Conservation (phyloP, 2,329 filamentous ascomycete species). For the Cytospora mali region DNA sequence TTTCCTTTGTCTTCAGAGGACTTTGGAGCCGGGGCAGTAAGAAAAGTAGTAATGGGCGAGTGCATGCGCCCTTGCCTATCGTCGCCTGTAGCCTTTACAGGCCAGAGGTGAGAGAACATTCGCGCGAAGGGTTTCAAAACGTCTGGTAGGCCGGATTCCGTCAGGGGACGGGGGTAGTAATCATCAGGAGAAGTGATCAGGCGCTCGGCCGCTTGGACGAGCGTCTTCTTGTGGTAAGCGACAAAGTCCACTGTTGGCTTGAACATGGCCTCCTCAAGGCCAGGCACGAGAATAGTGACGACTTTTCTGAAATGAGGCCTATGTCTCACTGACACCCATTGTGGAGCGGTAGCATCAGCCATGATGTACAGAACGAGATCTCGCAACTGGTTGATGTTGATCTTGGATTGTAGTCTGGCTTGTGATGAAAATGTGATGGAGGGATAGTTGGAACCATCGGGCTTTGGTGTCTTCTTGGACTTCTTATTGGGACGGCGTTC, state of each 20-base stretch:
- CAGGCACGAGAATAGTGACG: conserved; percentile 89
- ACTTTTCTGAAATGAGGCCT: conserved; percentile 73
- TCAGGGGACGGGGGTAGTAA: conserved; percentile 59
- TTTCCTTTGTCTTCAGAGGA: conserved; percentile 65
- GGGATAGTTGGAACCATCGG: conserved; percentile 60
- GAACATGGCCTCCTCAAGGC: conserved; percentile 89
- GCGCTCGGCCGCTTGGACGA: conserved; percentile 38
- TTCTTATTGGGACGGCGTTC: conserved; percentile 57
- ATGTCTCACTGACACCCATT: conserved; percentile 66
- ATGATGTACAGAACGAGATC: conserved; percentile 68
- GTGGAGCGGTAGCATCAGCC: conserved; percentile 64
- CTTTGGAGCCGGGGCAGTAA: conserved; percentile 73
- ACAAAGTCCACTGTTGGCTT: conserved; percentile 58
- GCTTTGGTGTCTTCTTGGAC: conserved; percentile 61
- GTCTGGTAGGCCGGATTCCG: conserved; percentile 53
- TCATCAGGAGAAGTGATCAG: conserved; percentile 56
- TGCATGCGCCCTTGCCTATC: conserved; percentile 78
- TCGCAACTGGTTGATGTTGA: conserved; percentile 65
- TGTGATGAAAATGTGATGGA: conserved; percentile 59
- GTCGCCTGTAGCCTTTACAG: conserved; percentile 84
- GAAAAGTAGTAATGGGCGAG: conserved; percentile 83
- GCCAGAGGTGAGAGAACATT: conserved; percentile 89
- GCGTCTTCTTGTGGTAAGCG: conserved; percentile 44
- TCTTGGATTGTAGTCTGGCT: conserved; percentile 61
- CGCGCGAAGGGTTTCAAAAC: conserved; percentile 69